These are phyloP conservation scores for Geranomyces variabilis DNA, from an alignment of 192 early-diverging fungal species.

Conservation along the genomic window DNA sequence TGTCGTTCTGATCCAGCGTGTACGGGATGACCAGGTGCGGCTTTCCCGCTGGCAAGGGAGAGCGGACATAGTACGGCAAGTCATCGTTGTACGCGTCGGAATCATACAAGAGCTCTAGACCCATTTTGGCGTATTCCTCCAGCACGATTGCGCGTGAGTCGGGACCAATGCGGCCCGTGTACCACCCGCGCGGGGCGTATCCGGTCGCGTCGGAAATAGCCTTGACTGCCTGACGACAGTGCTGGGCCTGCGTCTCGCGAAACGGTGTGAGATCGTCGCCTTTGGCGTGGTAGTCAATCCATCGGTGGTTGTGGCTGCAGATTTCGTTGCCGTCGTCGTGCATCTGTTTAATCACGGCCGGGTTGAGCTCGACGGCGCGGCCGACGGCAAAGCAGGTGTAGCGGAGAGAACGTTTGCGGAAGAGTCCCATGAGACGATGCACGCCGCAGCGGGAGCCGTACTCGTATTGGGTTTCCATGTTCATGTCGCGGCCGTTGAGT, in stretches of 20 bases:
- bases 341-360: conserved; percentile 44
- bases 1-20: conserved; percentile 58
- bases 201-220: conserved; percentile 48
- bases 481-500: conserved; percentile 39
- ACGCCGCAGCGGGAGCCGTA: conserved; percentile 58
- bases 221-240: conserved; percentile 37
- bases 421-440: conserved; percentile 49
- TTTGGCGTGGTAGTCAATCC: conserved; percentile 30
- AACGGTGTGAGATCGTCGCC: not conserved
- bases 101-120: conserved; percentile 54
- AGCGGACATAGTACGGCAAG: conserved; percentile 50
- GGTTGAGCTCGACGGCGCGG: conserved; percentile 51
- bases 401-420: conserved; percentile 35
- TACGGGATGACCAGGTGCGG: conserved; percentile 51
- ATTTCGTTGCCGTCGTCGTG: conserved; percentile 50
- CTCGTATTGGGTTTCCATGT: conserved; percentile 59
- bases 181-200: conserved; percentile 53
- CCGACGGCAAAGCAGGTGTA: conserved; percentile 61
- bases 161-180: conserved; percentile 53
- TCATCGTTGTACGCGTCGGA: conserved; percentile 62
- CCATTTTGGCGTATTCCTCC: conserved; percentile 45
- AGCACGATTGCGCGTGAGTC: conserved; percentile 35
- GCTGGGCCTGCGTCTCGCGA: conserved; percentile 39
- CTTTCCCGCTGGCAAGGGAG: conserved; percentile 15
- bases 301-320: conserved; percentile 54